Evolutionary conservation across 148 eudicot genomes (phyloP).

Genomic region (Vaccinium myrtillus): DNA sequence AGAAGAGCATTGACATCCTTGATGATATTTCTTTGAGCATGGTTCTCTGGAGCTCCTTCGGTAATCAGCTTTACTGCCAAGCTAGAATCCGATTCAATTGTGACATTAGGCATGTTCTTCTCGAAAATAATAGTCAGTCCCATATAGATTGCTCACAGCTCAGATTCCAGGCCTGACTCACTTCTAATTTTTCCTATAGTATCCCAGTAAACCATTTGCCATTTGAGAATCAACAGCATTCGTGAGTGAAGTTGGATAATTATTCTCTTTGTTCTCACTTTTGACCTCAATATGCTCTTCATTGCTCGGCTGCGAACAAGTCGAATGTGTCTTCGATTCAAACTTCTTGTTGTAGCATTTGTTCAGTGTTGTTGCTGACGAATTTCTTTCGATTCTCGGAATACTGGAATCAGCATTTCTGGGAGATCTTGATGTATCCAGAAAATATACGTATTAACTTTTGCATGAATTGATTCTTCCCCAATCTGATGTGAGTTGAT

Average conservation of each 20-base stretch:
- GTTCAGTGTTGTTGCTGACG: background rate
- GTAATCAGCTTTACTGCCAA: too few species aligned
- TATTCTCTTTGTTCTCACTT: background rate
- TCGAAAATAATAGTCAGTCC: too few species aligned
- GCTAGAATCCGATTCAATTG: too few species aligned
- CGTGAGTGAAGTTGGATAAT: background rate
- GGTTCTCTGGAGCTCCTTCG: too few species aligned
- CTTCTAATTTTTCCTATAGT: too few species aligned
- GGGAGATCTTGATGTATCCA: background rate
- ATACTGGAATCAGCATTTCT: background rate
- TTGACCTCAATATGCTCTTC: background rate
- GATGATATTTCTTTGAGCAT: too few species aligned
- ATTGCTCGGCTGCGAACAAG: background rate
- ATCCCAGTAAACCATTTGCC: too few species aligned
- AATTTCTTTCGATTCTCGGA: background rate
- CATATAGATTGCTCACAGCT: too few species aligned
- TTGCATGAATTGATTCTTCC: background rate
- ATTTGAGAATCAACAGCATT: background rate
- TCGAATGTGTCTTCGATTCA: background rate
- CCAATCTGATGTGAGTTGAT: too few species aligned
- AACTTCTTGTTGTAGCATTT: background rate
- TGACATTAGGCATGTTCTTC: too few species aligned
- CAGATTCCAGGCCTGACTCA: too few species aligned
- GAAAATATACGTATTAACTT: background rate
- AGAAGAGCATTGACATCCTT: too few species aligned